Evolutionary conservation across 352 stramenopile genomes (phyloP), one percentile per base, ranked within the genome.

Genomic region (Pythium aquatile): DNA sequence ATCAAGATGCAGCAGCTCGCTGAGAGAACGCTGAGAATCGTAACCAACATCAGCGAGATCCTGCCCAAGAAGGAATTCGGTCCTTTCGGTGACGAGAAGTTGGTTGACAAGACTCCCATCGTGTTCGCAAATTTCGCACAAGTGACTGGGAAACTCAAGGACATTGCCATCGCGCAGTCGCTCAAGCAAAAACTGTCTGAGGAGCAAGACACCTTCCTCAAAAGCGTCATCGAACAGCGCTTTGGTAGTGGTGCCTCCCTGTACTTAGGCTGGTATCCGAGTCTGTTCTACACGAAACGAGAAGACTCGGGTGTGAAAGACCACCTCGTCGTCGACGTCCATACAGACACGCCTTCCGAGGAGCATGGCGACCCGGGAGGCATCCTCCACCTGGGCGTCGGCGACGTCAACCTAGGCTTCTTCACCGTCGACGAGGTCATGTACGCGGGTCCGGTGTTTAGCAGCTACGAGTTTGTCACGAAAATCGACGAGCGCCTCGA

Each of bases 381-480:
- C 13, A 61, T 79, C 10, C 51, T 79, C 3, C 73, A 79, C 35
- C 30, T 73, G 2, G 69, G 70, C 6, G 73, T 79, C 0, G 70
- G 70, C 8, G 46, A 75, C 30, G 61, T 73, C 1, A 65, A 73
- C 52, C 52, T 67, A 3, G 70, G 66, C 1, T 66, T 75, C 24
- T 75, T 79, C 44, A 53, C 73, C 26, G 64, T 80, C 1, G 60
- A 76, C 37, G 63, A 68, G 3, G 33, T 46, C 24, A 63, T 77
- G 63, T 80, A 77, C 40, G 73, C 70, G 6, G 73, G 73, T 7
- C 73, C 73, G 0, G 61, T 80, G 40, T 77, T 80, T 48, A 74
- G 64, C 58, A 66, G 56, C 49, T 77, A 78, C 59, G 73, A 80
- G 65, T 77, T 80, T 57, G 55, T 74, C 24, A 73, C 65, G 13